phyloP scores from a whole-genome alignment of 495 filamentous ascomycete species.

The Apiosordaria backusii region DNA sequence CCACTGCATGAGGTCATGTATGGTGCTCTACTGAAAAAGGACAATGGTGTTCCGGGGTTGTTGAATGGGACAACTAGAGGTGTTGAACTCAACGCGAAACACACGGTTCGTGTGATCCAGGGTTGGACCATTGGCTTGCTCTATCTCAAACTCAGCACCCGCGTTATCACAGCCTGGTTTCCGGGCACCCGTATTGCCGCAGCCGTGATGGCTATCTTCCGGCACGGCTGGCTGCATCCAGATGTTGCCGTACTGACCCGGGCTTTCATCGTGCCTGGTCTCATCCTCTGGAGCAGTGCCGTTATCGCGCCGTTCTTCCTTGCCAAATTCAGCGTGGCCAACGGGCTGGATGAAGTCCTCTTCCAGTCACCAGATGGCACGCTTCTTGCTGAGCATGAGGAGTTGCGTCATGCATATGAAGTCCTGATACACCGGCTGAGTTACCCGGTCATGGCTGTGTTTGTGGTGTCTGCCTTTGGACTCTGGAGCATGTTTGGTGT shows the following conservation, averaged over 20 bases:
- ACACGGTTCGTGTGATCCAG: slow-evolving; percentile 85
- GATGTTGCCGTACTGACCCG: slow-evolving; percentile 75
- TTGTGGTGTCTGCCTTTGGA: slow-evolving; percentile 34
- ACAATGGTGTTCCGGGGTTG: background rate
- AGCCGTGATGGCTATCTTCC: slow-evolving; percentile 70
- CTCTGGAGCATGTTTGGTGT: slow-evolving; percentile 54
- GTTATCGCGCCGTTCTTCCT: slow-evolving; percentile 53
- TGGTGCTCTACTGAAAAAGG: slow-evolving; percentile 22
- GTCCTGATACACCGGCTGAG: slow-evolving; percentile 66
- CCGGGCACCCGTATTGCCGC: slow-evolving; percentile 64
- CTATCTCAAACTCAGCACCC: slow-evolving; percentile 81
- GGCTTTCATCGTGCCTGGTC: slow-evolving; percentile 72
- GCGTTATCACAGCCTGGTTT: slow-evolving; percentile 60
- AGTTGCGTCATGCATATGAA: slow-evolving; percentile 44
- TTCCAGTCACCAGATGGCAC: slow-evolving; percentile 18
- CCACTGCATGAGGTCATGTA: slow-evolving; percentile 82
- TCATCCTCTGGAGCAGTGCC: slow-evolving; percentile 54
- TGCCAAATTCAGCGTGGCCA: slow-evolving; percentile 31
- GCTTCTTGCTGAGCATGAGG: slow-evolving; percentile 21
- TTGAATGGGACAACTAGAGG: background rate
- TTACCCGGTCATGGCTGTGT: slow-evolving; percentile 59
- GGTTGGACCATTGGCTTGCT: slow-evolving; percentile 92
- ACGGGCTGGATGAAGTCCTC: slow-evolving; percentile 27
- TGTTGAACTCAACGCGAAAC: slow-evolving; percentile 42
- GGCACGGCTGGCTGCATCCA: slow-evolving; percentile 76